Evolutionary conservation across 2,329 filamentous ascomycete species (phyloP).

Genomic region (Diplocarpon mali): DNA sequence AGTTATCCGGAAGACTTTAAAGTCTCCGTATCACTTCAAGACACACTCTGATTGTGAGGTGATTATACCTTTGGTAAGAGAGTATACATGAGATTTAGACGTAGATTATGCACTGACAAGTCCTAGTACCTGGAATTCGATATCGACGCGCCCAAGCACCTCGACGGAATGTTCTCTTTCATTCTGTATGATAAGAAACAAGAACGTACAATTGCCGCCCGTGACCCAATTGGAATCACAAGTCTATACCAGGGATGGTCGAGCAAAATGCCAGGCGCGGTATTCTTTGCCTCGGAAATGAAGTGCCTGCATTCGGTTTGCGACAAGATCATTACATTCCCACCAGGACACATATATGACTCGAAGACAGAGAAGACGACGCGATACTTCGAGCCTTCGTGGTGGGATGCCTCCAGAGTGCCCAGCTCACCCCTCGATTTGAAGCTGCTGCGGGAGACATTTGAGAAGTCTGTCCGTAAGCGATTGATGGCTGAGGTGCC

Average conservation of each 20-base stretch:
- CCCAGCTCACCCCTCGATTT: constrained; percentile 75
- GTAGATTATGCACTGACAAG: constrained; percentile 6
- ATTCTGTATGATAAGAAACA: constrained; percentile 93
- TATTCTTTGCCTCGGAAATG: constrained; percentile 95
- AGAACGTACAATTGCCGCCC: constrained; percentile 84
- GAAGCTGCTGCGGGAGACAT: constrained; percentile 65
- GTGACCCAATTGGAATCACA: constrained; percentile 94
- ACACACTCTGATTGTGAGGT: constrained; percentile 98
- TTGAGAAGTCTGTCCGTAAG: constrained; percentile 90
- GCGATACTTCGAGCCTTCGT: constrained; percentile 82
- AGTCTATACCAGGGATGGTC: constrained; percentile 95
- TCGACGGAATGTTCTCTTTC: constrained; percentile 99
- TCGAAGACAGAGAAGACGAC: constrained; percentile 78
- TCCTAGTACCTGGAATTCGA: constrained; percentile 80
- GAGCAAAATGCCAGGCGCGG: constrained; percentile 67
- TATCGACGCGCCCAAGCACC: constrained; percentile 79
- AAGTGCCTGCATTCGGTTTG: constrained; percentile 90
- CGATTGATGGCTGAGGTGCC: constrained; percentile 98
- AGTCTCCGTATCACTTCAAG: constrained; percentile 88
- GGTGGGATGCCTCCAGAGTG: constrained; percentile 76
- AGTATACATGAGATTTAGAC: neutral
- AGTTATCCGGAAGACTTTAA: constrained; percentile 77
- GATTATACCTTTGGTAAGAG: constrained; percentile 82
- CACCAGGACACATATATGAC: constrained; percentile 91
- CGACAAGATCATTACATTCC: constrained; percentile 90